Conservation (phyloP, 116 monocot genomes). For the Papilionanthe hybrid region DNA sequence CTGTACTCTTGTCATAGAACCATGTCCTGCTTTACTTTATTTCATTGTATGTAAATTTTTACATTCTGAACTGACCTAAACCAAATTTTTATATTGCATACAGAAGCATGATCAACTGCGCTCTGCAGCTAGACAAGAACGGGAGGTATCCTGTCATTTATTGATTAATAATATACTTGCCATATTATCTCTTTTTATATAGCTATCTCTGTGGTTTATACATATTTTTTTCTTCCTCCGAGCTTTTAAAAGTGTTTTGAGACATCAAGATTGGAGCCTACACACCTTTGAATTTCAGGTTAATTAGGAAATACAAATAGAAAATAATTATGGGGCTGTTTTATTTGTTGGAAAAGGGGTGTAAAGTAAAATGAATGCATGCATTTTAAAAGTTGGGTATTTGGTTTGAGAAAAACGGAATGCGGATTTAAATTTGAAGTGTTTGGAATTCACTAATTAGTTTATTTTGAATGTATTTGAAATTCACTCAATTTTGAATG, state of each 20-base stretch:
- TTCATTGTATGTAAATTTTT: neutral
- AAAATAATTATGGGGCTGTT: neutral
- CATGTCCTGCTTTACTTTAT: neutral
- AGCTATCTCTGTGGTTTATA: neutral
- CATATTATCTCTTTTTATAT: neutral
- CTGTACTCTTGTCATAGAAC: neutral
- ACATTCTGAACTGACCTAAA: neutral
- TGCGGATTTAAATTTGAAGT: too few species aligned
- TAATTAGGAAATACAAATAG: neutral
- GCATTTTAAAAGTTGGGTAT: too few species aligned
- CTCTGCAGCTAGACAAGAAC: slow-evolving; percentile 42
- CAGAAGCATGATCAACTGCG: slow-evolving; percentile 56
- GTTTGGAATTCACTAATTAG: too few species aligned
- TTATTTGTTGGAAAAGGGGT: too few species aligned
- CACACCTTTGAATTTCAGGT: neutral
- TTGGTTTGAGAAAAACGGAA: too few species aligned
- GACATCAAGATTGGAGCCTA: neutral
- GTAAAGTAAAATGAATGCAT: too few species aligned
- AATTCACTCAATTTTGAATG: too few species aligned
- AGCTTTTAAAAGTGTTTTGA: neutral
- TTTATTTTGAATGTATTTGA: too few species aligned
- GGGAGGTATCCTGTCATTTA: slow-evolving; percentile 40
- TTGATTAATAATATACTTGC: neutral
- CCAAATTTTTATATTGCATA: neutral
- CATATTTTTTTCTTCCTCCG: neutral